Conservation (phyloP, 108 stramenopile genomes). For the Conticribra weissflogii region DNA sequence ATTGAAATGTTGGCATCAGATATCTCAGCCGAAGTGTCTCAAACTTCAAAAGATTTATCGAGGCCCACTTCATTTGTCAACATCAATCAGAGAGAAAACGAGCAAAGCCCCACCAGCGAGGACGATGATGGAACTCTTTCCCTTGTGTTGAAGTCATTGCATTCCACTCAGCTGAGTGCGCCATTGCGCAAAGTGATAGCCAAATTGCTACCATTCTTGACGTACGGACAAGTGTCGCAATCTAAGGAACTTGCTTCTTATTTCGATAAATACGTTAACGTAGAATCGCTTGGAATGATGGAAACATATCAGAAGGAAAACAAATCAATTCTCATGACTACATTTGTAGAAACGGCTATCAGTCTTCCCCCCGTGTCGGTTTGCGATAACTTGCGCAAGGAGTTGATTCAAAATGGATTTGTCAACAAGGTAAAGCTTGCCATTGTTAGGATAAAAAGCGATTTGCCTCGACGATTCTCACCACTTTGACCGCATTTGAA, state of each 20-base stretch:
- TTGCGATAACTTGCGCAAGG: slow-evolving; percentile 69
- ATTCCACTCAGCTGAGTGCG: slow-evolving; percentile 66
- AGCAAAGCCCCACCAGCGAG: slow-evolving; percentile 10
- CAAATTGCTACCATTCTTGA: slow-evolving; percentile 83
- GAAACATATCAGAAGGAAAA: slow-evolving; percentile 3
- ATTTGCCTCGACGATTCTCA: too few species aligned
- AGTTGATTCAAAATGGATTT: slow-evolving; percentile 71
- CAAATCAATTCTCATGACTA: slow-evolving; percentile 61
- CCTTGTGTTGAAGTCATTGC: slow-evolving; percentile 69
- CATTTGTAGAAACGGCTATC: slow-evolving; percentile 80
- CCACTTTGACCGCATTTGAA: too few species aligned
- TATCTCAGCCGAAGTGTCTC: slow-evolving; percentile 53
- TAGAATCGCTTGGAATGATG: slow-evolving; percentile 41
- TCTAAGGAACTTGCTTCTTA: slow-evolving; percentile 69
- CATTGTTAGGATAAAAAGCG: too few species aligned
- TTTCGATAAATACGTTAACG: slow-evolving; percentile 64
- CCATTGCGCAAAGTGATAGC: slow-evolving; percentile 83
- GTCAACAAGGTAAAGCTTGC: too few species aligned
- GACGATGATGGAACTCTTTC: slow-evolving; percentile 69
- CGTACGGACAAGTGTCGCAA: slow-evolving; percentile 74
- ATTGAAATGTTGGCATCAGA: slow-evolving; percentile 83
- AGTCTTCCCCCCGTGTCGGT: slow-evolving; percentile 76
- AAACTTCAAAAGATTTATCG: slow-evolving; percentile 24
- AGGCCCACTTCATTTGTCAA: slow-evolving; percentile 31
- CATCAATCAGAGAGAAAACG: slow-evolving; percentile 7